Percentiles rank a stretch among this genome's conserved stretches.
Conservation (phyloP, 768 basidiomycete species). For the Trametes gibbosa region DNA sequence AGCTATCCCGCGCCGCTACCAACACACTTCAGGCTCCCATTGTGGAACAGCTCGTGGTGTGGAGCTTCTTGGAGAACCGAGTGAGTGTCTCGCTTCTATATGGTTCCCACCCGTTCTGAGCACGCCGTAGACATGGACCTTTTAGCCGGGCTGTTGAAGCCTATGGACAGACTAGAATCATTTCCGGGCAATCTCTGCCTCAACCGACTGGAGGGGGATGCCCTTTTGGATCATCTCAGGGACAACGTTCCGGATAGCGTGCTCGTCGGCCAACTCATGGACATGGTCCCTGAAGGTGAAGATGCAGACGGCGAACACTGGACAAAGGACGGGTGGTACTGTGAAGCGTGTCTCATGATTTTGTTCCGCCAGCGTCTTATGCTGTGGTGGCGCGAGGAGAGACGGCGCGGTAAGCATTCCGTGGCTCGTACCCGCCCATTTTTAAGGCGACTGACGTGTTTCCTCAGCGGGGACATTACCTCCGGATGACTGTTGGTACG, state of each 20-base stretch:
- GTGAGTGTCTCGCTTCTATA: conserved; percentile 18
- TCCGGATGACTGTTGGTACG: conserved; percentile 34
- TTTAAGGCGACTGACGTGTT: not conserved
- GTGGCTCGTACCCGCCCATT: not conserved
- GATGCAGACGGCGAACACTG: conserved; percentile 14
- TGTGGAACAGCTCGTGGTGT: conserved; percentile 17
- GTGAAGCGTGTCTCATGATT: conserved; percentile 20
- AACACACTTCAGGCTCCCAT: conserved; percentile 4
- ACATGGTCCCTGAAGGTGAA: conserved; percentile 1
- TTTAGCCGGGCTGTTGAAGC: conserved; percentile 2
- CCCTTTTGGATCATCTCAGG: not conserved
- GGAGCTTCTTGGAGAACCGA: conserved; percentile 27
- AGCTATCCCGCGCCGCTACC: not conserved
- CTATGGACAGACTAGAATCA: not conserved
- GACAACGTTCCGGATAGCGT: not conserved
- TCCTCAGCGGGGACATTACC: conserved; percentile 18
- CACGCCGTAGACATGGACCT: conserved; percentile 17
- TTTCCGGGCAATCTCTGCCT: conserved; percentile 13
- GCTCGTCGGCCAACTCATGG: conserved; percentile 6
- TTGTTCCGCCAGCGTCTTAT: conserved; percentile 20
- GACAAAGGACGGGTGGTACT: conserved; percentile 28
- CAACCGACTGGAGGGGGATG: conserved; percentile 10
- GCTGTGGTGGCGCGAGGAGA: conserved; percentile 23
- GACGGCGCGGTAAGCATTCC: conserved; percentile 12
- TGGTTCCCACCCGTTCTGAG: not conserved